A percentile compares a stretch with the other conserved stretches of the same genome.
phyloP scores from a whole-genome alignment of 805 yeast genomes.

The Hanseniaspora guilliermondii region DNA sequence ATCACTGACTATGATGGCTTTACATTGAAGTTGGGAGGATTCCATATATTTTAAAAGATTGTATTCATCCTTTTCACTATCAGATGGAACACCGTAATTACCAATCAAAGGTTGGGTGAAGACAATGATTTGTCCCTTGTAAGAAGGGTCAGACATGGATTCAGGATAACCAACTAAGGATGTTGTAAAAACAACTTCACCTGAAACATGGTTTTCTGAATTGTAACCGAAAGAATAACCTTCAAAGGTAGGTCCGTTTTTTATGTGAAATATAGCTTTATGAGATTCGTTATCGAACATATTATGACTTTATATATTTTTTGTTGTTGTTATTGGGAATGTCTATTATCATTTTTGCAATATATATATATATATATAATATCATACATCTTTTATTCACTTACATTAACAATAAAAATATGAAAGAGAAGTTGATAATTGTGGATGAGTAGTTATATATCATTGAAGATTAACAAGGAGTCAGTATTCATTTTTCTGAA shows the following conservation, averaged over 20 bases:
- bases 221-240: slow-evolving; percentile 96
- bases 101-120: slow-evolving; percentile 97
- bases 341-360: too few species aligned
- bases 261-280: slow-evolving; percentile 80
- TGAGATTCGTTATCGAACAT: slow-evolving; percentile 11
- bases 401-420: too few species aligned
- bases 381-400: too few species aligned
- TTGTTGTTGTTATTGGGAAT: neutral
- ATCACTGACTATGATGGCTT: slow-evolving; percentile 92
- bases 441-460: too few species aligned
- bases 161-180: slow-evolving; percentile 98
- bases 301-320: neutral
- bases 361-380: too few species aligned
- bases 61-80: slow-evolving; percentile 65
- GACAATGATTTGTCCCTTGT: slow-evolving; percentile 90
- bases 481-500: too few species aligned
- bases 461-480: too few species aligned
- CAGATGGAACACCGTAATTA: slow-evolving; percentile 94
- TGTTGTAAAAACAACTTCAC: slow-evolving; percentile 97
- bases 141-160: slow-evolving; percentile 97
- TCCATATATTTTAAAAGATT: slow-evolving; percentile 83
- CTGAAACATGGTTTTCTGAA: slow-evolving; percentile 57
- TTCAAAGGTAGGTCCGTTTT: slow-evolving; percentile 84
- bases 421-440: too few species aligned
- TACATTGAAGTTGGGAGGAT: slow-evolving; percentile 80